These are phyloP conservation scores for Saccharomyces paradoxus DNA, from an alignment of 805 yeast genomes.

Conservation along the genomic window DNA sequence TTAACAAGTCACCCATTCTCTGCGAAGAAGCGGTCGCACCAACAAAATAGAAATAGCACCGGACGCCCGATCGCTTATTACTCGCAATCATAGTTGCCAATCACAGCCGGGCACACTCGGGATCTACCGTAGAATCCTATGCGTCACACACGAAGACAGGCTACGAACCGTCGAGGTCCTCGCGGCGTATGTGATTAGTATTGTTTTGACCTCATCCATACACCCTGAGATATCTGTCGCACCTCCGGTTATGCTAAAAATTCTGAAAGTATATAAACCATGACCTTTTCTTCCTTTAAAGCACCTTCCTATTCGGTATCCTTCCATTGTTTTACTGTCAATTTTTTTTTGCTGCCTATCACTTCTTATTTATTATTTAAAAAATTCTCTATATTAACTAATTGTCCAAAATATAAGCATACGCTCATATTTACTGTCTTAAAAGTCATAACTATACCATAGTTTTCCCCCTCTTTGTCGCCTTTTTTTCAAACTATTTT, in stretches of 20 bases:
- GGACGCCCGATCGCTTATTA: background rate
- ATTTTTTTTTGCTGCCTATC: too few species aligned
- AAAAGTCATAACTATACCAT: background rate
- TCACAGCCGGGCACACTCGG: background rate
- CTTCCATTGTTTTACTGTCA: too few species aligned
- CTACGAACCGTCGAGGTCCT: background rate
- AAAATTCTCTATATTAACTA: background rate
- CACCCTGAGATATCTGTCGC: background rate
- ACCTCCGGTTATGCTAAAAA: background rate
- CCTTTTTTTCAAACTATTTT: background rate
- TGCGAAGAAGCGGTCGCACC: background rate
- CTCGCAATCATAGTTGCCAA: background rate
- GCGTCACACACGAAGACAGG: background rate
- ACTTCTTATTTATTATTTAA: background rate
- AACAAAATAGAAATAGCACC: background rate
- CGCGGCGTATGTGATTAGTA: background rate
- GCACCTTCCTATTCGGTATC: background rate
- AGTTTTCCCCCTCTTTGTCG: background rate
- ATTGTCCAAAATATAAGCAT: background rate
- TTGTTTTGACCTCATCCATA: background rate
- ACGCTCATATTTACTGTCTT: background rate
- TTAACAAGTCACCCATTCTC: background rate
- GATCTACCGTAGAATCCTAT: background rate
- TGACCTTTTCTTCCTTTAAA: background rate
- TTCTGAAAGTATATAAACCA: background rate